Evolutionary conservation across 1,139 yeast species (phyloP).

Genomic region (Yamadazyma pseudoaaseri): DNA sequence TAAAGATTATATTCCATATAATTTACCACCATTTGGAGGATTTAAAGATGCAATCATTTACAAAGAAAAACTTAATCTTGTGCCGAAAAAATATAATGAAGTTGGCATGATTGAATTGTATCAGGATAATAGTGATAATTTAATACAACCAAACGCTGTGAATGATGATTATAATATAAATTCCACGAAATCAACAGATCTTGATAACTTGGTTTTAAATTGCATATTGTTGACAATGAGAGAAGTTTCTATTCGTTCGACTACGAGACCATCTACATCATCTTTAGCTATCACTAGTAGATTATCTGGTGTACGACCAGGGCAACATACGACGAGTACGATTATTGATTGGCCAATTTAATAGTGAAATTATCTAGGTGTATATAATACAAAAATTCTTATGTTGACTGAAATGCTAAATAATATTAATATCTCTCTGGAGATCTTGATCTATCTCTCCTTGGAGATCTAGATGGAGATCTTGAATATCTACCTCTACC

Average conservation of each 20-base stretch:
- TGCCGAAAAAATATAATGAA: slow-evolving; percentile 38
- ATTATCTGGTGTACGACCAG: slow-evolving; percentile 8
- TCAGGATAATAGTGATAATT: slow-evolving; percentile 22
- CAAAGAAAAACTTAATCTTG: slow-evolving; percentile 14
- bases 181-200: slow-evolving; percentile 33
- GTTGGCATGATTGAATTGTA: slow-evolving; percentile 36
- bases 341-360: slow-evolving; percentile 1
- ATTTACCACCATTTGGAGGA: slow-evolving; percentile 43
- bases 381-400: too few relatives aligned
- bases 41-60: slow-evolving; percentile 32
- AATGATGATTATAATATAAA: slow-evolving; percentile 14
- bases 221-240: slow-evolving; percentile 33
- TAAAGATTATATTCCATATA: slow-evolving; percentile 26
- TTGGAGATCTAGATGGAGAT: slow-evolving; percentile 43
- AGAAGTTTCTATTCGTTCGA: slow-evolving; percentile 29
- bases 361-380: too few relatives aligned
- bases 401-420: not conserved
- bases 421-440: slow-evolving; percentile 26
- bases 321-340: not conserved
- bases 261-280: slow-evolving; percentile 17
- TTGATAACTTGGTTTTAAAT: slow-evolving; percentile 31
- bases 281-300: slow-evolving; percentile 12
- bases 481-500: slow-evolving; percentile 27
- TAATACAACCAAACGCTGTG: slow-evolving; percentile 1
- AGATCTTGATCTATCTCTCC: slow-evolving; percentile 41